Conservation (phyloP, 768 basidiomycete species). For the Tricholoma hemisulphureum region DNA sequence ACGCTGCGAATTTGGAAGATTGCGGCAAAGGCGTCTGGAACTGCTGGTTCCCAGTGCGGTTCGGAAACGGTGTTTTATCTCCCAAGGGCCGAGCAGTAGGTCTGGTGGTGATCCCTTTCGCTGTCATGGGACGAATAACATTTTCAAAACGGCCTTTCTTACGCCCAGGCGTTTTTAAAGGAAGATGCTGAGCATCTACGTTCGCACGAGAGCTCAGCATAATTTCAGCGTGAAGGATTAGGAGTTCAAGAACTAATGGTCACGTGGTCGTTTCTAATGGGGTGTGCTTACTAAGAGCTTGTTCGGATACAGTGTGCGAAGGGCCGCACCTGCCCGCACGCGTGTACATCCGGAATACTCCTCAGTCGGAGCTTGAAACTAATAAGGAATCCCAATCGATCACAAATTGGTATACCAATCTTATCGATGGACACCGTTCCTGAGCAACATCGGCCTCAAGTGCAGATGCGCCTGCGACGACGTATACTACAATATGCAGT, state of each 20-base stretch:
- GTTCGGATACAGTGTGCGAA: no score
- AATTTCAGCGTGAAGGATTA: neutral
- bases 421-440: no score
- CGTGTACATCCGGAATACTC: no score
- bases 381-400: no score
- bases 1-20: constrained; percentile 35
- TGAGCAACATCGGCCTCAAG: no score
- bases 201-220: constrained; percentile 42
- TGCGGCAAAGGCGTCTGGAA: constrained; percentile 37
- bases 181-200: constrained; percentile 29
- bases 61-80: constrained; percentile 78
- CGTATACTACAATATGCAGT: no score
- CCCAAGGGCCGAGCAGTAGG: constrained; percentile 49
- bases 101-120: constrained; percentile 34
- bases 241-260: neutral
- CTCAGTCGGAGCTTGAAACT: no score
- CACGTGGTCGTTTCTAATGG: constrained; percentile 1
- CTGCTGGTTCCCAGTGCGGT: constrained; percentile 41
- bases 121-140: constrained; percentile 39
- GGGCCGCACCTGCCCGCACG: no score
- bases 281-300: no score
- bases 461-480: no score
- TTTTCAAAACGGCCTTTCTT: constrained; percentile 50
- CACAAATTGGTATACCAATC: no score
- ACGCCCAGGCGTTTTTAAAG: constrained; percentile 58